Evolutionary conservation across 306 rosid species (phyloP).

Genomic region (Mimosa bimucronata): DNA sequence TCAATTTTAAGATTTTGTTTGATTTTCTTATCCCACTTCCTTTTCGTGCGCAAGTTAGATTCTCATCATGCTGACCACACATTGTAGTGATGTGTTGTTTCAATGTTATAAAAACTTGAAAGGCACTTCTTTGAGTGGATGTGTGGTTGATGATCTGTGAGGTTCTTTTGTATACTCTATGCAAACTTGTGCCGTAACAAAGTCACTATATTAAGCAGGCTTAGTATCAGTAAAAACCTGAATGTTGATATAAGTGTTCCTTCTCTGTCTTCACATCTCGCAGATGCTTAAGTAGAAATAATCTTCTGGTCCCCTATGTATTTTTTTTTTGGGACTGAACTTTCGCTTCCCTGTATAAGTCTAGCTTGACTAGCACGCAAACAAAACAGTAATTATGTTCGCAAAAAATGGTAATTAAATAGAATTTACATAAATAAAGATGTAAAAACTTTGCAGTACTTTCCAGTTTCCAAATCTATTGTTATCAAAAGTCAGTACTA

Average conservation of each 20-base stretch:
- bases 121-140: not conserved
- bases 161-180: not conserved
- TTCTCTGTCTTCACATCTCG: not conserved
- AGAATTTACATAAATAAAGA: not conserved
- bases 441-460: not conserved
- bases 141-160: not conserved
- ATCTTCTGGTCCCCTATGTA: too few species aligned
- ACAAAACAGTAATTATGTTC: not conserved
- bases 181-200: not conserved
- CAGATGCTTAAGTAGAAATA: not conserved
- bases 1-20: not conserved
- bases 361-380: not conserved
- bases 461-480: not conserved
- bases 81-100: not conserved
- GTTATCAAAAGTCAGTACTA: not conserved
- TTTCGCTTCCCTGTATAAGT: too few species aligned
- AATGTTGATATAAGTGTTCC: not conserved
- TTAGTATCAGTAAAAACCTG: slow-evolving; percentile 17
- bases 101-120: not conserved
- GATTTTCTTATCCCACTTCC: not conserved
- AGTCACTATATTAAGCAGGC: not conserved
- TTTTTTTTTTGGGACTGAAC: too few species aligned
- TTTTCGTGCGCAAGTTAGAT: not conserved
- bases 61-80: not conserved
- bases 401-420: not conserved